A percentile compares a stretch with the other conserved stretches of the same genome.
Evolutionary conservation across 1,284 basidiomycete species (phyloP).

Genomic region (Polyporus tsugae): DNA sequence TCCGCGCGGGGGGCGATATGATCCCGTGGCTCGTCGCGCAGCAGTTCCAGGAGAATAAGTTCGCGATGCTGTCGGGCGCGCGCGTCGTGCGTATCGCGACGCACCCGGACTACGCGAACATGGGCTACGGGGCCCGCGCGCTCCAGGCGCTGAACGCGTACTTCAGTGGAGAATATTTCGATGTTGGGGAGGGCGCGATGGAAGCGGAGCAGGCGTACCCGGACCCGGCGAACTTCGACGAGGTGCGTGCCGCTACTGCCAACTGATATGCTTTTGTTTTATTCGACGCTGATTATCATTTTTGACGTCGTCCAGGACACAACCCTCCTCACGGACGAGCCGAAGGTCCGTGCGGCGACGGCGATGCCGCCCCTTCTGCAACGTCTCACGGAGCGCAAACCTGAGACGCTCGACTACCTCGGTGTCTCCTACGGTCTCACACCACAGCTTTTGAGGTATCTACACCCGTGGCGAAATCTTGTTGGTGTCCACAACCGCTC

Average conservation of each 20-base stretch:
- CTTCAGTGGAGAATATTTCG: slow-evolving; percentile 93
- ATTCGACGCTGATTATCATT: background rate
- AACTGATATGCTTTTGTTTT: background rate
- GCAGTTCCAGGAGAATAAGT: slow-evolving; percentile 97
- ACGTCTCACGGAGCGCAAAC: slow-evolving; percentile 89
- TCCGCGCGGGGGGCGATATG: slow-evolving; percentile 92
- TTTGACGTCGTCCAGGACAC: slow-evolving; percentile 43
- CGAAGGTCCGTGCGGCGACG: slow-evolving; percentile 76
- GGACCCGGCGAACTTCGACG: slow-evolving; percentile 64
- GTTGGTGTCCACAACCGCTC: background rate
- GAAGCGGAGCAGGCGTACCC: slow-evolving; percentile 68
- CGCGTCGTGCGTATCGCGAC: slow-evolving; percentile 94
- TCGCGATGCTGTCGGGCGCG: slow-evolving; percentile 92
- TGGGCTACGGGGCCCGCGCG: slow-evolving; percentile 98
- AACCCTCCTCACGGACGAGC: slow-evolving; percentile 76
- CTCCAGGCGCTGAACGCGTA: slow-evolving; percentile 89
- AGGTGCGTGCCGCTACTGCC: slow-evolving; percentile 50
- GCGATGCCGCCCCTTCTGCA: slow-evolving; percentile 95
- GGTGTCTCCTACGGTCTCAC: slow-evolving; percentile 98
- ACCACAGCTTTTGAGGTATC: slow-evolving; percentile 79
- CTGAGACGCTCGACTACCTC: slow-evolving; percentile 93
- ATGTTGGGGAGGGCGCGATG: slow-evolving; percentile 75
- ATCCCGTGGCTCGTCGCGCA: slow-evolving; percentile 98
- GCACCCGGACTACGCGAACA: slow-evolving; percentile 95
- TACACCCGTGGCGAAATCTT: background rate